These are phyloP conservation scores for Chrysosphaeria jannelii DNA, from an alignment of 2,329 filamentous ascomycete genomes.

Conservation along the genomic window DNA sequence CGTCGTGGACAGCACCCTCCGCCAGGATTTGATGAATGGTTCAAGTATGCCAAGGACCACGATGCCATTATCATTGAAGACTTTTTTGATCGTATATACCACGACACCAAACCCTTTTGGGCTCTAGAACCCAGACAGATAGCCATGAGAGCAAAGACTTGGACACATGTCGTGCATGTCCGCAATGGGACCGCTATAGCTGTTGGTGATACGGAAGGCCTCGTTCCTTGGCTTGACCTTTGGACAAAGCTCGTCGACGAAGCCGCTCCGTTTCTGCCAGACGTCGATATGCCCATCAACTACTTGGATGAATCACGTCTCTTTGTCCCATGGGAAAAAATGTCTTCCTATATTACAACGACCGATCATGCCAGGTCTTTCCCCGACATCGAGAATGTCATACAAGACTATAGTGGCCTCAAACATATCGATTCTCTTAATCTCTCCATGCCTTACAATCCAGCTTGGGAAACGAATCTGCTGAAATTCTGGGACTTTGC, in stretches of 20 bases:
- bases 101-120: constrained; percentile 23
- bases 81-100: constrained; percentile 22
- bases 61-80: constrained; percentile 15
- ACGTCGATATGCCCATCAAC: constrained; percentile 38
- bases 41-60: constrained; percentile 13
- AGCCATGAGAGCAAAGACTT: constrained; percentile 11
- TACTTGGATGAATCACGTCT: constrained; percentile 30
- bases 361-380: constrained; percentile 14
- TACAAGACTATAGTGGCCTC: too few relatives aligned
- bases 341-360: constrained; percentile 17
- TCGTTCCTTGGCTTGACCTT: constrained; percentile 15
- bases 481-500: constrained; percentile 26
- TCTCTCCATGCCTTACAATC: constrained; percentile 13
- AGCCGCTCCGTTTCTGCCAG: constrained; percentile 23
- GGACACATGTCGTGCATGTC: constrained; percentile 17
- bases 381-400: not conserved
- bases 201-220: constrained; percentile 11
- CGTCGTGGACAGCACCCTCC: constrained; percentile 17
- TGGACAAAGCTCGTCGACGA: constrained; percentile 19
- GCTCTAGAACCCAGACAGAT: constrained; percentile 13
- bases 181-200: constrained; percentile 13
- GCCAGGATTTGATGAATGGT: constrained; percentile 18
- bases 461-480: constrained; percentile 16
- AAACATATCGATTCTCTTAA: too few relatives aligned
- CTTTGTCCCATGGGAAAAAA: constrained; percentile 25